Percentiles rank a stretch among this genome's conserved stretches.
Evolutionary conservation across 352 stramenopile genomes (phyloP).

Genomic region (Phytophthora litchii): DNA sequence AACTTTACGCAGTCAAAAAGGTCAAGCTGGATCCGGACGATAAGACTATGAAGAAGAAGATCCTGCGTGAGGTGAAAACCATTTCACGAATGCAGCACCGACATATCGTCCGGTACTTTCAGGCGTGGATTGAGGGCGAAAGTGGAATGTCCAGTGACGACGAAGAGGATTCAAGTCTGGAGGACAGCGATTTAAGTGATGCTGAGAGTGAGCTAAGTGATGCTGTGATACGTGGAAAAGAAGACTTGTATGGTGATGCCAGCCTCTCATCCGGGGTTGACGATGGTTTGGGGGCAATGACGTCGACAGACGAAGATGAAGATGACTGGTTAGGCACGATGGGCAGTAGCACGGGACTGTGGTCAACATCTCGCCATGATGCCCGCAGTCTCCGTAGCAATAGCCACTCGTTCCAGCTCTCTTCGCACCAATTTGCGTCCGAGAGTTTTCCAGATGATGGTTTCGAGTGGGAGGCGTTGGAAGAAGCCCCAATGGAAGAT

Average conservation of each 20-base stretch:
- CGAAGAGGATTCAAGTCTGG: constrained; percentile 50
- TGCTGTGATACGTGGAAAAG: constrained; percentile 11
- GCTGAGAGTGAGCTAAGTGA: constrained; percentile 16
- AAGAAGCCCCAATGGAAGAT: constrained; percentile 56
- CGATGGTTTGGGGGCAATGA: constrained; percentile 38
- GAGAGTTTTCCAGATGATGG: constrained; percentile 58
- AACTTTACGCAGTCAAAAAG: constrained; percentile 89
- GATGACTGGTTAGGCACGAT: constrained; percentile 84
- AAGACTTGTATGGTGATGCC: constrained; percentile 44
- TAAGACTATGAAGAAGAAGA: constrained; percentile 95
- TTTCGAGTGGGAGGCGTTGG: constrained; percentile 72
- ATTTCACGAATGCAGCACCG: constrained; percentile 97
- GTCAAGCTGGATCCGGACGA: constrained; percentile 86
- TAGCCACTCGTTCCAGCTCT: constrained; percentile 42
- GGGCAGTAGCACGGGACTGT: constrained; percentile 65
- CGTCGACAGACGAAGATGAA: constrained; percentile 64
- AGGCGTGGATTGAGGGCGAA: constrained; percentile 89
- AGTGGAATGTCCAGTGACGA: constrained; percentile 53
- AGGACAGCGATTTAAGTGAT: constrained; percentile 41
- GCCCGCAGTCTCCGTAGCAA: constrained; percentile 54
- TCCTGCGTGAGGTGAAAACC: constrained; percentile 95
- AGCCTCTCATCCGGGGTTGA: constrained; percentile 47
- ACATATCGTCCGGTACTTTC: constrained; percentile 96
- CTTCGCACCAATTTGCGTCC: constrained; percentile 38
- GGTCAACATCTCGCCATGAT: constrained; percentile 70